Percentiles rank a stretch among this genome's conserved stretches.
These are phyloP conservation scores for Xylaria palmicola DNA, from an alignment of 495 filamentous ascomycete species.

Conservation along the genomic window DNA sequence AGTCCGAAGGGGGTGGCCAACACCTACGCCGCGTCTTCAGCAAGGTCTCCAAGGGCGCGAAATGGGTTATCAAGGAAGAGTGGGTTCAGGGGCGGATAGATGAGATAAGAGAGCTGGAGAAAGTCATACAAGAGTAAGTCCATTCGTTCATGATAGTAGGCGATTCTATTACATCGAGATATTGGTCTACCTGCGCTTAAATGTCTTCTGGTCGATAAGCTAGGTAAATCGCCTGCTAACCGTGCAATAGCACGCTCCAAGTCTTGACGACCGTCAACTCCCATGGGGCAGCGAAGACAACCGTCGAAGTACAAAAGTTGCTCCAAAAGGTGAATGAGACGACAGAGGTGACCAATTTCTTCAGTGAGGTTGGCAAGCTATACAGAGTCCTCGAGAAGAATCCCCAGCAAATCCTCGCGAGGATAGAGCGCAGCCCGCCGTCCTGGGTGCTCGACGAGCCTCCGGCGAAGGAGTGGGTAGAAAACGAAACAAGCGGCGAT, in stretches of 20 bases:
- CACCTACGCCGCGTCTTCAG: background rate
- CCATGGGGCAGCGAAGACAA: background rate
- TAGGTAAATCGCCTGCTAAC: background rate
- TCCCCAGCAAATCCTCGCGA: background rate
- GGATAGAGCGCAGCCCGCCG: background rate
- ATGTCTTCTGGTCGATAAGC: no score
- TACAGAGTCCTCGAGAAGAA: background rate
- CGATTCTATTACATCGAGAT: no score
- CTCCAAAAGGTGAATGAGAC: background rate
- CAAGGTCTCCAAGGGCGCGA: background rate
- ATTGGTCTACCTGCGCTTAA: no score
- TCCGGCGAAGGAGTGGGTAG: background rate
- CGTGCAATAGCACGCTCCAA: background rate
- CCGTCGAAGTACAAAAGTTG: background rate
- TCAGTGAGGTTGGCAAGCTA: background rate
- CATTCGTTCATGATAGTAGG: background rate
- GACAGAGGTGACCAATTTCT: background rate
- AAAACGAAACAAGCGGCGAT: background rate
- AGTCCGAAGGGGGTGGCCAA: background rate
- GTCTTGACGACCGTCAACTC: background rate
- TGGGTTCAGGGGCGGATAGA: constrained; percentile 1
- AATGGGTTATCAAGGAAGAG: background rate
- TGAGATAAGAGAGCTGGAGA: background rate
- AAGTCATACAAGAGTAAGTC: background rate
- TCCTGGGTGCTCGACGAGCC: background rate